phyloP scores from a whole-genome alignment of 129 eudicot species.

The Mikania micrantha region DNA sequence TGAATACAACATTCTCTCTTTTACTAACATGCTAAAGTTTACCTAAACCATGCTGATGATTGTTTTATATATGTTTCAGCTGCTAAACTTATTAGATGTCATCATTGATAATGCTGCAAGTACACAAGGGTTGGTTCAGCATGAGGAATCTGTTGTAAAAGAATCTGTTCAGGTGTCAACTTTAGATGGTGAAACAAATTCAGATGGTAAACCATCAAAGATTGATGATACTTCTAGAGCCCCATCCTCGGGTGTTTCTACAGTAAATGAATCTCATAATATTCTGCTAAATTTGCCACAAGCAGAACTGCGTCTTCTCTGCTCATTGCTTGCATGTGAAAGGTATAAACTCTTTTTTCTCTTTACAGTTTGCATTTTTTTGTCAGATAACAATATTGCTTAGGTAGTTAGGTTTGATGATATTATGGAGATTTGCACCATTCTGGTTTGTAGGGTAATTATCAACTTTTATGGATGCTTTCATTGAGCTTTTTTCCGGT shows the following conservation, averaged over 20 bases:
- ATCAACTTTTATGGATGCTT: too few species aligned
- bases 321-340: conserved; percentile 89
- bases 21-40: neutral
- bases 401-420: too few species aligned
- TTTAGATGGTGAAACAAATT: conserved; percentile 25
- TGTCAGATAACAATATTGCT: too few species aligned
- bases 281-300: conserved; percentile 57
- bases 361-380: neutral
- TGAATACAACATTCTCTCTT: neutral
- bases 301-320: conserved; percentile 74
- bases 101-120: neutral
- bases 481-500: too few species aligned
- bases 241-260: conserved; percentile 39
- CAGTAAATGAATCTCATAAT: conserved; percentile 23
- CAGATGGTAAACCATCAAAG: conserved; percentile 28
- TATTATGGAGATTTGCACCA: too few species aligned
- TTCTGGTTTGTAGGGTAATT: too few species aligned
- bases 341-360: conserved; percentile 36
- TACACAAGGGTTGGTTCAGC: conserved; percentile 25
- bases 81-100: conserved; percentile 32
- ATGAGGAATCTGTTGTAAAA: conserved; percentile 43
- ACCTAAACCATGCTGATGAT: neutral
- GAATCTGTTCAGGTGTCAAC: conserved; percentile 46
- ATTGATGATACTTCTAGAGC: conserved; percentile 34
- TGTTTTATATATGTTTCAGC: conserved; percentile 36